A percentile compares a stretch with the other conserved stretches of the same genome.
Evolutionary conservation across 2,329 filamentous ascomycete genomes (phyloP).

Genomic region (Dactylellina cionopaga): DNA sequence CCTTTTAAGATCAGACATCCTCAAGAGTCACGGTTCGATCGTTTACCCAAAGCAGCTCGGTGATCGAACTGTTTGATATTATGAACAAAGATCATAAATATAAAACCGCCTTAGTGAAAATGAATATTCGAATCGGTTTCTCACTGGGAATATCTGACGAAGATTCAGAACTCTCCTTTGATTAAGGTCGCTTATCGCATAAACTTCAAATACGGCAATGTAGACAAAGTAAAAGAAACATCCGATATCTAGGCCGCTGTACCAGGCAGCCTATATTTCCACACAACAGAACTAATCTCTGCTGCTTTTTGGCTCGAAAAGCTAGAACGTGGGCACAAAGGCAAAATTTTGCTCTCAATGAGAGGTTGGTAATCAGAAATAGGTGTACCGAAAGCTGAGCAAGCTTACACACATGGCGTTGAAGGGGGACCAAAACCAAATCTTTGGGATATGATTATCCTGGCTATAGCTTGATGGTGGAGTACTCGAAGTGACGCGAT

Average conservation of each 20-base stretch:
- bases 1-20: conserved; percentile 1
- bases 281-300: not conserved
- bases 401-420: not conserved
- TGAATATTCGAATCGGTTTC: conserved; percentile 4
- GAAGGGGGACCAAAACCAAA: not conserved
- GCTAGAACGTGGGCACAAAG: conserved; percentile 1
- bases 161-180: not conserved
- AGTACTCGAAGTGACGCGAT: conserved; percentile 1
- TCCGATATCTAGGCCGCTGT: not conserved
- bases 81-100: not conserved
- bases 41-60: conserved; percentile 1
- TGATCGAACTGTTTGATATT: conserved; percentile 1
- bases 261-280: not conserved
- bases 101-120: not conserved
- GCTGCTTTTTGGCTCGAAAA: conserved; percentile 1
- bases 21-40: conserved; percentile 1
- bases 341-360: not conserved
- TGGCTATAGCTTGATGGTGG: conserved; percentile 1
- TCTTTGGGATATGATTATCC: not conserved
- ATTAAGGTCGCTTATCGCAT: conserved; percentile 1
- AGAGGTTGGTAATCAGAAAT: not conserved
- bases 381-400: conserved; percentile 1
- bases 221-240: not conserved
- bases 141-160: not conserved
- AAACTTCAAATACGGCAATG: not conserved